These are phyloP conservation scores for Artemisia princeps DNA, from an alignment of 140 eudicot species.

Conservation along the genomic window DNA sequence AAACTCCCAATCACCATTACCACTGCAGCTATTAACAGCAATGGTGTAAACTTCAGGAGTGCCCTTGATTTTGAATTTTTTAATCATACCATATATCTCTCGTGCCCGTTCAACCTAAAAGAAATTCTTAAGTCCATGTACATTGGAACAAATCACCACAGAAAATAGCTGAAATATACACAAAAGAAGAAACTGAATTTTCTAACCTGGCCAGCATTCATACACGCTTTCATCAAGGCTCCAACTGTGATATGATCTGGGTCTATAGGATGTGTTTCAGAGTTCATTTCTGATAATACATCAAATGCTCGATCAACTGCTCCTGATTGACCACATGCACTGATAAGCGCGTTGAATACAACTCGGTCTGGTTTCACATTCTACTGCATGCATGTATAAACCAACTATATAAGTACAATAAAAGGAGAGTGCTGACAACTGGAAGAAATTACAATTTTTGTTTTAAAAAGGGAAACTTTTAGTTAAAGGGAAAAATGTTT, in stretches of 20 bases:
- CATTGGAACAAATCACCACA: neutral
- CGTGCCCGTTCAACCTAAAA: conserved; percentile 67
- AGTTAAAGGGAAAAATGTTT: conserved; percentile 6
- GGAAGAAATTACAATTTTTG: neutral
- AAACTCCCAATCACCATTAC: conserved; percentile 87
- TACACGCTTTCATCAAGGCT: conserved; percentile 89
- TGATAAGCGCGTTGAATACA: conserved; percentile 94
- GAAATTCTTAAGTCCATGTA: too few species aligned
- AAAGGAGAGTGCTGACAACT: conserved; percentile 9
- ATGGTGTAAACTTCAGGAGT: conserved; percentile 96
- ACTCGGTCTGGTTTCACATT: conserved; percentile 97
- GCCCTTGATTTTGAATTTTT: conserved; percentile 68
- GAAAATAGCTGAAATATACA: conserved; percentile 9
- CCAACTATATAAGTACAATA: conserved; percentile 26
- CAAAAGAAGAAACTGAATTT: conserved; percentile 10
- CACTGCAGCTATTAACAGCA: conserved; percentile 87
- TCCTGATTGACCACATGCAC: conserved; percentile 93
- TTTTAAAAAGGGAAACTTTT: neutral
- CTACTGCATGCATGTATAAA: conserved; percentile 70
- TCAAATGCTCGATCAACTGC: conserved; percentile 99
- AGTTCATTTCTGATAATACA: conserved; percentile 83
- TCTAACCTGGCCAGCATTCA: conserved; percentile 80
- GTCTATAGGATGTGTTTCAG: conserved; percentile 65
- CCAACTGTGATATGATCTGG: conserved; percentile 96
- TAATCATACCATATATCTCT: conserved; percentile 74